Evolutionary conservation across 805 yeast species (phyloP).

Genomic region (Cyberlindnera maclurae): DNA sequence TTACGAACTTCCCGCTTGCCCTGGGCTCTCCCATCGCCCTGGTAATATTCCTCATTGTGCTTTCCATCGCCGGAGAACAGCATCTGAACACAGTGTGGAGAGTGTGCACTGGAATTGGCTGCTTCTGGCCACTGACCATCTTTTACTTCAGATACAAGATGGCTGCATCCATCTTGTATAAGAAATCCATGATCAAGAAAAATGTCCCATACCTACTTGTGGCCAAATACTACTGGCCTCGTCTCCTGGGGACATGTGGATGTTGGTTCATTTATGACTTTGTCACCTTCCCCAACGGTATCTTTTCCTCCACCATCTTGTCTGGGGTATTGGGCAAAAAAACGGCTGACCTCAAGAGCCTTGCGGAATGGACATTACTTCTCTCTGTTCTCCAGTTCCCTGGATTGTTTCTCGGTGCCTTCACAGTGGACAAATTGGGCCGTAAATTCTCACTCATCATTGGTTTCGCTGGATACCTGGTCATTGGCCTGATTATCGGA

Average conservation of each 20-base stretch:
- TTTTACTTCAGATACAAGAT: constrained; percentile 66
- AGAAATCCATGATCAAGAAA: constrained; percentile 54
- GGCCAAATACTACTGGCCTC: constrained; percentile 58
- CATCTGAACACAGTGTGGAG: constrained; percentile 57
- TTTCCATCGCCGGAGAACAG: constrained; percentile 44
- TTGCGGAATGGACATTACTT: constrained; percentile 70
- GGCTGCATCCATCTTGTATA: constrained; percentile 59
- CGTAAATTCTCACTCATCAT: constrained; percentile 64
- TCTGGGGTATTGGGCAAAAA: constrained; percentile 37
- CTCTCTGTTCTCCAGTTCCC: constrained; percentile 63
- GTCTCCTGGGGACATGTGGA: constrained; percentile 62
- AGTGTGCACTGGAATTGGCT: constrained; percentile 57
- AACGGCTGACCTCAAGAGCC: constrained; percentile 37
- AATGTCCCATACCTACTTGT: constrained; percentile 54
- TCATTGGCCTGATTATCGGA: constrained; percentile 67
- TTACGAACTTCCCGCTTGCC: constrained; percentile 66
- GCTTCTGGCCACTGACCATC: constrained; percentile 62
- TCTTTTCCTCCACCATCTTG: constrained; percentile 57
- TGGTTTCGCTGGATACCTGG: constrained; percentile 66
- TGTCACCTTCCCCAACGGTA: constrained; percentile 74
- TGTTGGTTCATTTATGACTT: constrained; percentile 81
- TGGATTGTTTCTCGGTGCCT: constrained; percentile 68
- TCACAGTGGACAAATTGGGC: constrained; percentile 55
- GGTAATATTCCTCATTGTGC: constrained; percentile 59
- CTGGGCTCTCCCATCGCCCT: constrained; percentile 78